A percentile compares a stretch with the other conserved stretches of the same genome.
Conservation (phyloP, 257 asterid genomes). For the Fraxinus excelsior region DNA sequence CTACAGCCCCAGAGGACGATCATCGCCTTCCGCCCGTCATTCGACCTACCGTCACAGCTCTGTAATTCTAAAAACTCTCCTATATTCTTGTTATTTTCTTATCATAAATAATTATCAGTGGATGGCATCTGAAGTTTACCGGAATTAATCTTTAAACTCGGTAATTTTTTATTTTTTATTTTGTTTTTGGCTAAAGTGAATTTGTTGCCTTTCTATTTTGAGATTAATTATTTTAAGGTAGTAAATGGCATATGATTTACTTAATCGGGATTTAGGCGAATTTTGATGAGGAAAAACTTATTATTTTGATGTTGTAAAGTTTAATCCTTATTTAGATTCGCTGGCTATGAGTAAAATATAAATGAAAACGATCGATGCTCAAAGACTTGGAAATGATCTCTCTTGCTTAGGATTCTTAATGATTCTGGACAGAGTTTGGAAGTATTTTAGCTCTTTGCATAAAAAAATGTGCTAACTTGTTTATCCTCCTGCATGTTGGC, state of each 20-base stretch:
- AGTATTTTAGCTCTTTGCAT: neutral
- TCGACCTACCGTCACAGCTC: slow-evolving; percentile 15
- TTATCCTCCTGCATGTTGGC: neutral
- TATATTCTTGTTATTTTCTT: neutral
- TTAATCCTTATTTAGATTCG: neutral
- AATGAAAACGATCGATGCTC: neutral
- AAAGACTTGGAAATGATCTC: neutral
- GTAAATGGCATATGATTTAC: neutral
- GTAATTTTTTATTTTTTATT: too few species aligned
- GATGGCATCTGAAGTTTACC: neutral
- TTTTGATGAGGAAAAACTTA: neutral
- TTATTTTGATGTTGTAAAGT: neutral
- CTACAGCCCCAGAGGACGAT: slow-evolving; percentile 19
- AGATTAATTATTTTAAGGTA: neutral
- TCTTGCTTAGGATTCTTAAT: neutral
- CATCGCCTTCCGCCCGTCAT: slow-evolving; percentile 9
- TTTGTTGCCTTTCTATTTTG: neutral
- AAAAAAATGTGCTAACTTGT: neutral
- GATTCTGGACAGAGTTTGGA: neutral
- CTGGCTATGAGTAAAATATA: neutral
- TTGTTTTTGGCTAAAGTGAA: neutral
- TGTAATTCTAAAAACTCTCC: slow-evolving; percentile 25
- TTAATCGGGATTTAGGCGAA: neutral
- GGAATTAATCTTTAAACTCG: neutral
- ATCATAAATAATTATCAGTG: neutral